Evolutionary conservation across 805 yeast genomes (phyloP).

Genomic region (Sporopachydermia lactativora): DNA sequence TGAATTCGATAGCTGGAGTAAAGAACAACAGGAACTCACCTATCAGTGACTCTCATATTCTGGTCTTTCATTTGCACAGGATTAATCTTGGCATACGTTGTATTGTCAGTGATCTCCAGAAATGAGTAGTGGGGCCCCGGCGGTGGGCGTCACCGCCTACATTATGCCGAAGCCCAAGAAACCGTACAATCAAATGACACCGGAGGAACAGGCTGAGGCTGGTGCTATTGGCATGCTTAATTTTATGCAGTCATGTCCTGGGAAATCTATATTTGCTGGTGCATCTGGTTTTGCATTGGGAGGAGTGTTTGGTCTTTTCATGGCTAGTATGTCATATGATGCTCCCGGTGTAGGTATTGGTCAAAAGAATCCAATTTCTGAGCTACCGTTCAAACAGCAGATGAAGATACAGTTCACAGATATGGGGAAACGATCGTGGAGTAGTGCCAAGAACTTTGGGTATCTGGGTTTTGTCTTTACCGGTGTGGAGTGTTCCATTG

Average conservation of each 20-base stretch:
- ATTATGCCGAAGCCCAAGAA: slow-evolving; percentile 19
- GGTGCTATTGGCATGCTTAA: slow-evolving; percentile 77
- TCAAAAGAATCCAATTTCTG: slow-evolving; percentile 45
- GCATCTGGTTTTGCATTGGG: slow-evolving; percentile 90
- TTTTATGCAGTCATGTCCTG: slow-evolving; percentile 89
- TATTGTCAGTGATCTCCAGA: slow-evolving; percentile 35
- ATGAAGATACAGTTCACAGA: slow-evolving; percentile 82
- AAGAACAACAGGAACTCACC: too few species aligned
- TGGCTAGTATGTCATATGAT: slow-evolving; percentile 81
- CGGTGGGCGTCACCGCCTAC: slow-evolving; percentile 17
- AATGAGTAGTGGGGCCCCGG: slow-evolving; percentile 59
- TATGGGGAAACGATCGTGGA: slow-evolving; percentile 81
- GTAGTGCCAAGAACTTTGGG: slow-evolving; percentile 89
- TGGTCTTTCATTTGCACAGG: slow-evolving; percentile 21
- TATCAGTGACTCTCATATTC: too few species aligned
- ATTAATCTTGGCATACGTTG: slow-evolving; percentile 24
- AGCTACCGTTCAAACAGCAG: slow-evolving; percentile 84
- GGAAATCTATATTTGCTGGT: slow-evolving; percentile 83
- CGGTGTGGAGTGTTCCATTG: slow-evolving; percentile 86
- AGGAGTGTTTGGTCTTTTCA: slow-evolving; percentile 89
- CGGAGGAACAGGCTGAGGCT: slow-evolving; percentile 84
- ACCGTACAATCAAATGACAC: slow-evolving; percentile 58
- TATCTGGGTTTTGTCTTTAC: slow-evolving; percentile 82
- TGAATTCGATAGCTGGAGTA: too few species aligned
- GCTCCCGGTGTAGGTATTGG: slow-evolving; percentile 50